phyloP scores from a whole-genome alignment of 768 basidiomycete genomes.

The Tylopilus cervinicoccineus region DNA sequence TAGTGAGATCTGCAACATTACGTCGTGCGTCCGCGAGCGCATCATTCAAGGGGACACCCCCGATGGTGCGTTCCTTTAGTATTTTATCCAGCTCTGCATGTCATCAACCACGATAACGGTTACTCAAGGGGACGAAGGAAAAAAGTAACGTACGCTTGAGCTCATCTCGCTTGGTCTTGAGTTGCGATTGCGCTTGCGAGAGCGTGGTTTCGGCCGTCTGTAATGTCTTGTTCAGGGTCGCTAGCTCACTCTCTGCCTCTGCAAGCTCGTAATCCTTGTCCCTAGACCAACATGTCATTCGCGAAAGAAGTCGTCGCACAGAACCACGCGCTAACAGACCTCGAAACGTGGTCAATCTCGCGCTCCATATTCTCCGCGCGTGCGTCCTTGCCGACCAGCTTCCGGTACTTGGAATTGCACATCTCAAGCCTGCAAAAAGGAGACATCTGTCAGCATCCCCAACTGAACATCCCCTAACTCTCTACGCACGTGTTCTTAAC shows the following conservation, averaged over 20 bases:
- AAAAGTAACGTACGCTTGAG: constrained; percentile 50
- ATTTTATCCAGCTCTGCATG: constrained; percentile 38
- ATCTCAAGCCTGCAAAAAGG: constrained; percentile 51
- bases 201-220: constrained; percentile 64
- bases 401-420: constrained; percentile 57
- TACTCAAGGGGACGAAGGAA: not conserved
- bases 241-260: constrained; percentile 30
- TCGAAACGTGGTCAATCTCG: constrained; percentile 55
- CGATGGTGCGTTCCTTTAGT: constrained; percentile 38
- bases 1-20: constrained; percentile 14
- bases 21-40: constrained; percentile 41
- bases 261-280: constrained; percentile 61
- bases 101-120: not conserved
- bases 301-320: not conserved
- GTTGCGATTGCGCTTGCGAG: constrained; percentile 53
- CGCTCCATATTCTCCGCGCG: constrained; percentile 66
- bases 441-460: constrained; percentile 6
- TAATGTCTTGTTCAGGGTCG: constrained; percentile 49
- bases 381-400: constrained; percentile 59
- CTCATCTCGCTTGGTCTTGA: constrained; percentile 60
- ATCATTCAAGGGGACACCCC: constrained; percentile 39
- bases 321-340: constrained; percentile 37
- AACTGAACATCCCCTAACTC: not conserved
- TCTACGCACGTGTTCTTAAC: constrained; percentile 61
- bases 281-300: constrained; percentile 35